These are phyloP conservation scores for Phytophthora hybrid DNA, from an alignment of 352 stramenopile species.

Conservation along the genomic window DNA sequence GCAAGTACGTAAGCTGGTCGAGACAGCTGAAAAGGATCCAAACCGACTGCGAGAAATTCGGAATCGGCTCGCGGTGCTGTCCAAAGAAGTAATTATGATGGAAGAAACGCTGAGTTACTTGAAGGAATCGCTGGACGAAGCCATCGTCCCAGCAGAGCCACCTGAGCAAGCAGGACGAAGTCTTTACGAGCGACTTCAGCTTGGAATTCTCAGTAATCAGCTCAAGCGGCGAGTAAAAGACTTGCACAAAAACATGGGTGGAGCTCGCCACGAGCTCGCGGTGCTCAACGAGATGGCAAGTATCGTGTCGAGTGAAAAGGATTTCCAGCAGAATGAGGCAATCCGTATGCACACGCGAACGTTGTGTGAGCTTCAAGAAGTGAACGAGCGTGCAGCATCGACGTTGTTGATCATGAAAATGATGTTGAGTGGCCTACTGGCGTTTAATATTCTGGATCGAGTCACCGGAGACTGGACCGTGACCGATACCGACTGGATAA, in stretches of 20 bases:
- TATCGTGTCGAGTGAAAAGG: constrained; percentile 91
- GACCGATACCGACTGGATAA: constrained; percentile 90
- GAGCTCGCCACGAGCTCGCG: constrained; percentile 90
- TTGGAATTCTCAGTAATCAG: constrained; percentile 89
- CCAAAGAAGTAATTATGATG: constrained; percentile 95
- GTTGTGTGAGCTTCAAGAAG: constrained; percentile 91
- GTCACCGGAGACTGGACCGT: constrained; percentile 96
- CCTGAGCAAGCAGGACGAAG: constrained; percentile 93
- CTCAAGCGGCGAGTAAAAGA: constrained; percentile 94
- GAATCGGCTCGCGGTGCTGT: constrained; percentile 89
- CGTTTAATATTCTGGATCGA: constrained; percentile 96
- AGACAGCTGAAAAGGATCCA: constrained; percentile 90
- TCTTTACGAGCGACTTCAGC: constrained; percentile 95
- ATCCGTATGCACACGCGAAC: constrained; percentile 91
- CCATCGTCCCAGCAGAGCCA: constrained; percentile 94
- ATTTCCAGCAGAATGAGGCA: constrained; percentile 91
- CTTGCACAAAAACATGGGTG: constrained; percentile 95
- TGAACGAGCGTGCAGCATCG: constrained; percentile 82
- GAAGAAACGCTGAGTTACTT: constrained; percentile 97
- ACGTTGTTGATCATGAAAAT: constrained; percentile 94
- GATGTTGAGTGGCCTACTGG: constrained; percentile 93
- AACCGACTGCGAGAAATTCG: constrained; percentile 91
- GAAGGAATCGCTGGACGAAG: constrained; percentile 96
- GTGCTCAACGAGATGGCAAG: constrained; percentile 94
- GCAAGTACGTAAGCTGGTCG: constrained; percentile 91